Evolutionary conservation across 192 early-diverging fungal genomes (phyloP), one percentile per base, ranked within the genome.

Genomic region (Gonapodya sp.): DNA sequence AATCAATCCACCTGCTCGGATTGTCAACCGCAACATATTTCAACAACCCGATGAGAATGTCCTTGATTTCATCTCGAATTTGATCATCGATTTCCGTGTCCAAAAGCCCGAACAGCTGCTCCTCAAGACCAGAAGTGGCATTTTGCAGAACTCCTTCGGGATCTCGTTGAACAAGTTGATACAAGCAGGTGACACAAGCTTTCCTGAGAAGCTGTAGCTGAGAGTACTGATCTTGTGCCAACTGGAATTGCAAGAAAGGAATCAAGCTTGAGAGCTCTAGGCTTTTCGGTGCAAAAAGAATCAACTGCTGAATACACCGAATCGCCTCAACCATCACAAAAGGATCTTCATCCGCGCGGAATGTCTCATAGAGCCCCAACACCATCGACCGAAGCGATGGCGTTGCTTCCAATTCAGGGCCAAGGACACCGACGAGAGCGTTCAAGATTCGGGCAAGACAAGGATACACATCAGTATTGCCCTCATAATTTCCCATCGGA

Each of bases 381-480:
- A 95, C 95, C 0, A 96, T 85, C 34, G 95, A 92, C n/a, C 95
- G 88, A 0, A 94, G 86, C 73, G 88, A 91, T 0, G 87, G 82
- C 32, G 92, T 93, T 0, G 87, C 85, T 74, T 93, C 92, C 37
- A 99, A 85, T 83, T 98, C 97, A 0, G 98, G 98, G 0, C 98
- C 98, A 35, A 97, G 82, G 0, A 95, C 95, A 24, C 94, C 94
- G 79, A 98, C 87, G 36, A 98, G 82, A 1, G 94, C 94, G 81
- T 95, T 92, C 73, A 98, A 89, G n/a, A 98, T 93, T 35, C 90
- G 91, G 0, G 96, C 98, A 72, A 99, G 83, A 30, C 85, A 82
- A 0, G 92, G 89, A 30, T 88, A 88, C 0, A 92, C 89, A 78
- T 90, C 87, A 0, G 73, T 73, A 1, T 85, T 81, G 34, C 86